Evolutionary conservation across 2,329 filamentous ascomycete species (phyloP).

Genomic region (Domatiomyces catenatus): DNA sequence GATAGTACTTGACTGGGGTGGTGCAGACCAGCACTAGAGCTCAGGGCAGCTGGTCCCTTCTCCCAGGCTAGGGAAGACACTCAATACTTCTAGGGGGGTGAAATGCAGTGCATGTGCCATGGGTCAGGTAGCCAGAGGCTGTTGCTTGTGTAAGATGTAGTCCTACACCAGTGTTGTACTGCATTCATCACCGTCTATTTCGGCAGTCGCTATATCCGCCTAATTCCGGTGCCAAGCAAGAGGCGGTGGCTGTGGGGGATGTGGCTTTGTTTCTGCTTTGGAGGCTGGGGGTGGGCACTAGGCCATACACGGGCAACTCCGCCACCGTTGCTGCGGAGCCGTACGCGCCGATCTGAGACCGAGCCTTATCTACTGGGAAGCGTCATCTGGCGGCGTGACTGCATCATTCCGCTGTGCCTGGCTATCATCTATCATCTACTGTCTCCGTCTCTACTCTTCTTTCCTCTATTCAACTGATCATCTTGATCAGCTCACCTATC

Average conservation of each 20-base stretch:
- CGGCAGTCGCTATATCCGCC: not conserved
- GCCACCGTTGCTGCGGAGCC: not conserved
- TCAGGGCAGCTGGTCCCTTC: not conserved
- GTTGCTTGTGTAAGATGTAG: not conserved
- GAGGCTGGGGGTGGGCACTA: not conserved
- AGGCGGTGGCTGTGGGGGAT: not conserved
- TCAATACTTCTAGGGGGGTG: not conserved
- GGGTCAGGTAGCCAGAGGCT: not conserved
- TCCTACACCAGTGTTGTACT: not conserved
- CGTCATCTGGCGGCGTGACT: not conserved
- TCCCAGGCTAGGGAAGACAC: not conserved
- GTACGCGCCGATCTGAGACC: not conserved
- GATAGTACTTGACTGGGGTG: not conserved
- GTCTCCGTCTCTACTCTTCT: slow-evolving; percentile 10
- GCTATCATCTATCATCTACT: not conserved
- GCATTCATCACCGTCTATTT: not conserved
- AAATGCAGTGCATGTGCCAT: not conserved
- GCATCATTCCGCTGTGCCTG: not conserved
- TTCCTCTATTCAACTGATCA: slow-evolving; percentile 16
- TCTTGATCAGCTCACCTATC: slow-evolving; percentile 1
- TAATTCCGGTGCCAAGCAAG: not conserved
- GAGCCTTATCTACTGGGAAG: not conserved
- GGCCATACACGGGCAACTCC: not conserved
- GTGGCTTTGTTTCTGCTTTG: no score
- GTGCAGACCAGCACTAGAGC: no score